Base-by-base conservation (phyloP, 2,329 filamentous ascomycete species). In the Aspergillus novofumigatus region DNA sequence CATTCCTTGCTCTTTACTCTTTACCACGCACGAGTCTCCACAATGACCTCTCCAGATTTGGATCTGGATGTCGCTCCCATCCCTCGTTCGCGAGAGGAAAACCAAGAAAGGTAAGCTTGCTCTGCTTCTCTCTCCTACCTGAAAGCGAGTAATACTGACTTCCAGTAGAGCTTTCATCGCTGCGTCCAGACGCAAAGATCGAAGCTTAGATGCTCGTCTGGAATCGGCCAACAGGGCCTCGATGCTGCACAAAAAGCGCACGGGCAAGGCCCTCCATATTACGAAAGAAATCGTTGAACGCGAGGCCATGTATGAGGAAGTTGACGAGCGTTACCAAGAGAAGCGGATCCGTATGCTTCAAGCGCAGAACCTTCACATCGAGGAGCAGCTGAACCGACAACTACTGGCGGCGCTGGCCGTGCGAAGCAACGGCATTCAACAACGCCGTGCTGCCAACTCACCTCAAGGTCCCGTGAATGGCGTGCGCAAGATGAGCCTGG, bases 251-350 rank as follows among this genome's bases (percentile, higher is more conserved):
- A 91, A 92, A 77, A 84, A 87, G 71, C 86, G 92, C 20, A 96
- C 92, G 0, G 93, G 92, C 42, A 89, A 91, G 65, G 86, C 83
- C 2, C 81, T 97, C 58, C 86, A 87, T 64, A 89, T 97, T 57
- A 92, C 88, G 26, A 89, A 92, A 72, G 84, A 94, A 67, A 92
- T 94, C 75, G 92, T 96, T 11, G 80, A 89, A 64, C 92, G 91
- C 61, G 92, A 96, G 72, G 91, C 95, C 72, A 96, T 96, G 91
- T 97, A 97, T 70, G 92, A 96, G 68, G 92, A 96, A 73, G 90
- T 96, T 68, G 92, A 96, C 53, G 90, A 96, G 64, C 89, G 92
- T 56, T 74, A 74, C 51, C 71, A 74, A 55, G 72, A 74, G 52
- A 75, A 75, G 56, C 69, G 72, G 32, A 69, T 72, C 45, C 69